Base-by-base conservation (phyloP, 306 rosid genomes). In the Acacia melanoxylon region DNA sequence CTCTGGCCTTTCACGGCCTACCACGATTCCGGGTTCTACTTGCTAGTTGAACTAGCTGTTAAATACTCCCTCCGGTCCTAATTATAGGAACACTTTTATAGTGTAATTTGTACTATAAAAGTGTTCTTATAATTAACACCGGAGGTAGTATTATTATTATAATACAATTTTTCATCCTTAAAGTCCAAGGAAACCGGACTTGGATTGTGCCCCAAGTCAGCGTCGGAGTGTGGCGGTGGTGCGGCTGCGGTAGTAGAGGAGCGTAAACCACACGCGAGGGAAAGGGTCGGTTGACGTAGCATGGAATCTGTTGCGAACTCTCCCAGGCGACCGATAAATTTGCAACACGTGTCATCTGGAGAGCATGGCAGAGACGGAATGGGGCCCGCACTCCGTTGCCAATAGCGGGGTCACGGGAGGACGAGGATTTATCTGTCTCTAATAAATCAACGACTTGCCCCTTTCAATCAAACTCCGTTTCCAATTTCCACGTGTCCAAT, bases 251-350 rank as follows among this genome's bases (percentile, higher is more conserved):
- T 6, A 19, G 22, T 9, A 14, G 51, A 33, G 52, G 74, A 20
- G 74, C 54, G 51, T 69, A 24, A 10, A 8, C 16, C 12, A 3
- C 74, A 69, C 51, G 51, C 31, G 17, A 40, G 14, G 74, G 12
- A 13, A 67, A 1, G 75, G 24, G 11, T 20, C 17, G 3, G 59
- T 83, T 86, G 80, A 67, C 84, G 90, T 83, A 76, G 81, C 86
- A 85, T 85, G 81, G 81, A 81, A n/a, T 72, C 74, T 67, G 45
- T 46, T 44, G 54, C 46, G 37, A 83, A 61, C 59, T 37, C 73
- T 31, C 46, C 45, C 17, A 10, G 78, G 48, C 5, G 45, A 68
- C 81, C 86, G 81, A 13, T 87, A 2, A 7, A 0, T 51, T 51
- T 0, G 0, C 8, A 51, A 84, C 20, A 72, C 86, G 88, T 89